These are phyloP conservation scores for Neurospora sp. DNA, from an alignment of 495 filamentous ascomycete species.

Conservation along the genomic window DNA sequence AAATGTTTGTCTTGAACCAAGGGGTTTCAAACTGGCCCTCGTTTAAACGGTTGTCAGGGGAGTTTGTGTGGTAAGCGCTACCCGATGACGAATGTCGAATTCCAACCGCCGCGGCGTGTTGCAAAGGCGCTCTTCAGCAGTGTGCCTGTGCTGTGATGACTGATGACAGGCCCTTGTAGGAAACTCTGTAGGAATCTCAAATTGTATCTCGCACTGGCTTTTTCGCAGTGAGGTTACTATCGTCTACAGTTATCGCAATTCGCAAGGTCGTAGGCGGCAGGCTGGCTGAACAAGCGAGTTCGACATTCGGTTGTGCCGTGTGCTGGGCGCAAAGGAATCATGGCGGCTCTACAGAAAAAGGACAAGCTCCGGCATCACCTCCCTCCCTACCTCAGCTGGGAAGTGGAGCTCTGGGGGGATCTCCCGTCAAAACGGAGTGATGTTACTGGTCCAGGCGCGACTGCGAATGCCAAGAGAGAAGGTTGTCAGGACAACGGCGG, in stretches of 20 bases:
- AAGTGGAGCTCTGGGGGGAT: neutral
- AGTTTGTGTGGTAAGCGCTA: neutral
- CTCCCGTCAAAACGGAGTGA: neutral
- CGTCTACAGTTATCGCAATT: neutral
- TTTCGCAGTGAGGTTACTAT: neutral
- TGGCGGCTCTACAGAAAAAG: neutral
- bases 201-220: neutral
- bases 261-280: neutral
- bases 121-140: neutral
- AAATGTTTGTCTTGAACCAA: neutral
- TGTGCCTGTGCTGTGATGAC: neutral
- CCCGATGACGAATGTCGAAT: neutral
- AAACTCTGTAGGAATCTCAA: neutral
- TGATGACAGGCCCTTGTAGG: neutral
- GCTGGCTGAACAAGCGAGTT: neutral
- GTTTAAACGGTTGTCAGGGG: neutral
- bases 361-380: neutral
- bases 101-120: neutral
- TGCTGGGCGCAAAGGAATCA: neutral
- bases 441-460: neutral
- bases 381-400: neutral
- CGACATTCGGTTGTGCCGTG: neutral
- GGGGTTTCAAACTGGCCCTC: neutral
- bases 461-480: neutral
- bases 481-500: neutral